Conservation (phyloP, 345 rosid genomes). For the rapeseed (Brassica napus) region DNA sequence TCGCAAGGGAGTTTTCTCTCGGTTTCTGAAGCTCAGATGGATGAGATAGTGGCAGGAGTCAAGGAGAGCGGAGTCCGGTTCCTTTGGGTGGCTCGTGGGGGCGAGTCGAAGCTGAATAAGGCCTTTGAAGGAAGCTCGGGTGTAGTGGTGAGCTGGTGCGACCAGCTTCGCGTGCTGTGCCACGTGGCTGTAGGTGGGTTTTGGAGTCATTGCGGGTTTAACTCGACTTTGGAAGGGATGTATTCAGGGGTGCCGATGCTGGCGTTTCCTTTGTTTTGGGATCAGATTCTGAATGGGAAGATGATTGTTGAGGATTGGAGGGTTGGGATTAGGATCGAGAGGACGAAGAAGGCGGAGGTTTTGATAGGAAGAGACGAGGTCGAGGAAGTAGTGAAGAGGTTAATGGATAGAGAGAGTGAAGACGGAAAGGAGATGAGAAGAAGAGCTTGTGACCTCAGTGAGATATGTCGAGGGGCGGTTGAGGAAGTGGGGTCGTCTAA, state of each 20-base stretch:
- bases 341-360: not conserved
- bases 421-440: conserved; percentile 20
- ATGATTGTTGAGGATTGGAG: conserved; percentile 41
- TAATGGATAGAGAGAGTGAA: conserved; percentile 30
- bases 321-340: conserved; percentile 47
- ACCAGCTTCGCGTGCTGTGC: conserved; percentile 52
- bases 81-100: not conserved
- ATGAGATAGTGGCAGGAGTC: conserved; percentile 44
- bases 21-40: conserved; percentile 39
- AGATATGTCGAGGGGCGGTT: conserved; percentile 4
- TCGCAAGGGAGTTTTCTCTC: conserved; percentile 49
- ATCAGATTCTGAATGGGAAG: conserved; percentile 47
- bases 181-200: conserved; percentile 62
- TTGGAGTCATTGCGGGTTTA: conserved; percentile 72
- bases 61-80: not conserved
- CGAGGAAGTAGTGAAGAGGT: conserved; percentile 31
- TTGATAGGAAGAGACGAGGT: conserved; percentile 43
- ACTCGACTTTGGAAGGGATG: conserved; percentile 48
- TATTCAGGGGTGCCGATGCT: conserved; percentile 44
- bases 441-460: not conserved
- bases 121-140: conserved; percentile 2
- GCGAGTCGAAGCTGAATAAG: not conserved
- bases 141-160: conserved; percentile 52
- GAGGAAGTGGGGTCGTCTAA: conserved; percentile 38
- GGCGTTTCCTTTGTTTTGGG: conserved; percentile 49